Base-by-base conservation (phyloP, 139 green algal genomes). In the Trebouxia sp. region DNA sequence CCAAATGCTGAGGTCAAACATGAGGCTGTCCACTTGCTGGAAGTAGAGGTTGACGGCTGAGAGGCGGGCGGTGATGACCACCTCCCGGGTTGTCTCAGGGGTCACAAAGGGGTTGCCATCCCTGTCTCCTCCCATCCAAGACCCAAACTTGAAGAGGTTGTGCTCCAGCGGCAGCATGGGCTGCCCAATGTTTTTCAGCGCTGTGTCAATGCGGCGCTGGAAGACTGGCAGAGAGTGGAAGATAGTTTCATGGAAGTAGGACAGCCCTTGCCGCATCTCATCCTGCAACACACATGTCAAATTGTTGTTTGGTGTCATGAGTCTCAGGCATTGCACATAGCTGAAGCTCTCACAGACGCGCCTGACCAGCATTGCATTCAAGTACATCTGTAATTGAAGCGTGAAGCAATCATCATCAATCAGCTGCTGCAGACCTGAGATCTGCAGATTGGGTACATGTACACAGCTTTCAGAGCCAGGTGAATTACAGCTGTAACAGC, bases 71-170 rank as follows among this genome's bases (percentile, higher is more conserved):
- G 95, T 88, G 42, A 97, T 88, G 17, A 94, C 90, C 32, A 98
- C 95, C 47, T 98, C 93, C 0, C 95, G 91, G 1, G 96, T 99
- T 50, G 92, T 97, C 15, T 89, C 84, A 0, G 90, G 74, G 0
- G 90, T 97, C 6, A 99, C 96, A 79, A 95, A 96, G 37, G 96
- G 96, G 89, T 99, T 99, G 22, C 96, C 96, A 77, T 99, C 96
- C 11, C 92, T 87, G 86, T 99, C 96, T 22, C 96, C 96, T 38
- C 96, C 96, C 95, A 98, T 98, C 96, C 96, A 98, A 32, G 83
- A 91, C 67, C 93, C 92, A 83, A 95, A 94, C 24, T 45, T 48
- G 48, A 81, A 81, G 1, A 83, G 67, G 66, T 79, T 86, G 69
- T 81, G 50, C 70, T 90, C 81, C 53, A 98, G 87, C 0, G 96